phyloP scores from a whole-genome alignment of 2,329 filamentous ascomycete species.

The Bipolaris sorokiniana region DNA sequence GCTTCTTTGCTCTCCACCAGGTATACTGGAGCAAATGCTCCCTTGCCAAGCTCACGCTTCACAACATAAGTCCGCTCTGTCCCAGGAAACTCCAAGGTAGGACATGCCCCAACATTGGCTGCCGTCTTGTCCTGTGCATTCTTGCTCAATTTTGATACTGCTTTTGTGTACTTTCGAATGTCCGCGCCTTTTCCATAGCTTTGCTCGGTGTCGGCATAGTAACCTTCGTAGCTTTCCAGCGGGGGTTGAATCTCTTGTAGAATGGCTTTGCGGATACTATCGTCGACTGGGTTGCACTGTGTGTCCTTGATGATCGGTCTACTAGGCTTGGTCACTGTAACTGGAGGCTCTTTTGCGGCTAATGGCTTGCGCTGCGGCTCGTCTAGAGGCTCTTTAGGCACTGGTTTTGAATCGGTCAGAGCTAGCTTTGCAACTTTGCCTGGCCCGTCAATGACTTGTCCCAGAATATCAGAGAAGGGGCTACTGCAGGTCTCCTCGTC shows the following conservation, averaged over 20 bases:
- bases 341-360: constrained; percentile 48
- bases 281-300: constrained; percentile 89
- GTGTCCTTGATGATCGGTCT: constrained; percentile 79
- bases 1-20: constrained; percentile 76
- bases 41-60: constrained; percentile 85
- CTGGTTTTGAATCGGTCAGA: constrained; percentile 53
- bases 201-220: constrained; percentile 72
- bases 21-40: constrained; percentile 95
- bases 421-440: constrained; percentile 59
- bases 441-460: constrained; percentile 53
- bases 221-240: constrained; percentile 76
- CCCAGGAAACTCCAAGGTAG: constrained; percentile 71
- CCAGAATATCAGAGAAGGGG: constrained; percentile 71
- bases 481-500: constrained; percentile 65
- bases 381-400: constrained; percentile 29
- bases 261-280: constrained; percentile 75
- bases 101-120: constrained; percentile 63
- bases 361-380: constrained; percentile 24
- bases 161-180: constrained; percentile 81
- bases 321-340: constrained; percentile 54
- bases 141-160: constrained; percentile 62
- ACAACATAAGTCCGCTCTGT: constrained; percentile 73
- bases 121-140: constrained; percentile 66
- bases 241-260: constrained; percentile 75
- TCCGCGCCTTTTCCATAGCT: constrained; percentile 72